phyloP scores from a whole-genome alignment of 148 eudicot species.

The Camellia japonica region DNA sequence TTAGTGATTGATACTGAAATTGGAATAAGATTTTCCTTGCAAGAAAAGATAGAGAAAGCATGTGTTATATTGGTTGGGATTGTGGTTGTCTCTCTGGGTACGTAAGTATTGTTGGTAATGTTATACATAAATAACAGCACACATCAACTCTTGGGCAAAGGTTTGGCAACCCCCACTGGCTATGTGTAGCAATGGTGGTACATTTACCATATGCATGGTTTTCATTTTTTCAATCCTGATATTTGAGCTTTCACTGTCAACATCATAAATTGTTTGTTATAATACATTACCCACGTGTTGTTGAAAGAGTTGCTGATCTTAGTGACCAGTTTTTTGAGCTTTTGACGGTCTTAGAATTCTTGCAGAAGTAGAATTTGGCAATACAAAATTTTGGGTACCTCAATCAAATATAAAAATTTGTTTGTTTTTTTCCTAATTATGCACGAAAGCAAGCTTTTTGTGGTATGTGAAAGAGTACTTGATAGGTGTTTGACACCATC shows the following conservation, averaged over 20 bases:
- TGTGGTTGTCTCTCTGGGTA: not conserved
- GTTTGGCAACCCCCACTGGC: too few relatives aligned
- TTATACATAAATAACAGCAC: too few relatives aligned
- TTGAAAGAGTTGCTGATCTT: not conserved
- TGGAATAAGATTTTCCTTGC: not conserved
- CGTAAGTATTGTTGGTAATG: too few relatives aligned
- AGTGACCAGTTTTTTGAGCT: not conserved
- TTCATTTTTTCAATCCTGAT: not conserved
- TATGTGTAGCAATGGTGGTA: not conserved
- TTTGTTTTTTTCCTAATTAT: not conserved
- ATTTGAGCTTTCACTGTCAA: not conserved
- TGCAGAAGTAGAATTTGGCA: not conserved
- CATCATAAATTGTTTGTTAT: not conserved
- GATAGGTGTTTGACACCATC: slow-evolving; percentile 89
- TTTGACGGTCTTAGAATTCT: not conserved
- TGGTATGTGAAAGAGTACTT: slow-evolving; percentile 75
- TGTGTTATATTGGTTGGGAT: not conserved
- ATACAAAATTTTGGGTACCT: too few relatives aligned
- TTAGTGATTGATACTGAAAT: not conserved
- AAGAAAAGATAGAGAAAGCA: not conserved
- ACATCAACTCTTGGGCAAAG: too few relatives aligned
- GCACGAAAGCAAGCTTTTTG: slow-evolving; percentile 90
- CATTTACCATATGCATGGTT: not conserved
- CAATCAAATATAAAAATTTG: not conserved
- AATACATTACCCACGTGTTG: not conserved